Conservation (phyloP, 768 basidiomycete genomes). For the Hemileccinum rubropunctum region DNA sequence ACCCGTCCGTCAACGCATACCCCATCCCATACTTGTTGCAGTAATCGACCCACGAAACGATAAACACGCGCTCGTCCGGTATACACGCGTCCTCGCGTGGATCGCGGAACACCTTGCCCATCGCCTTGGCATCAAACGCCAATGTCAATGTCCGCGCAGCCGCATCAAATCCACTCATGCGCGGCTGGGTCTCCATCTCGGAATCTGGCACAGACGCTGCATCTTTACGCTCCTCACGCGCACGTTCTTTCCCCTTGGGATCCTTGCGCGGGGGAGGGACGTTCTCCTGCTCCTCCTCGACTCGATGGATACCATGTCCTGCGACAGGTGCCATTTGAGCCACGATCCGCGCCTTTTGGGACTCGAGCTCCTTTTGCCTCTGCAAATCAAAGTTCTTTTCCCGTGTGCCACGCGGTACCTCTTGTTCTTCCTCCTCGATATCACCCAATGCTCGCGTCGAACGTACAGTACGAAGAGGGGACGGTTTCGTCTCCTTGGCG, state of each 20-base stretch:
- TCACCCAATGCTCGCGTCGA: slow-evolving; percentile 43
- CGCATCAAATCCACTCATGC: slow-evolving; percentile 63
- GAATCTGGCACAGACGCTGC: slow-evolving; percentile 5
- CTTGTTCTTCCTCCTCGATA: slow-evolving; percentile 43
- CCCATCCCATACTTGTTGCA: slow-evolving; percentile 99
- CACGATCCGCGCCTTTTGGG: slow-evolving; percentile 90
- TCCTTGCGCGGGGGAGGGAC: slow-evolving; percentile 32
- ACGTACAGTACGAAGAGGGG: slow-evolving; percentile 47
- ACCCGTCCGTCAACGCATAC: slow-evolving; percentile 93
- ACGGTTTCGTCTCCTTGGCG: slow-evolving; percentile 46
- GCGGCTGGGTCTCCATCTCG: slow-evolving; percentile 28
- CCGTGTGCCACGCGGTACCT: slow-evolving; percentile 37
- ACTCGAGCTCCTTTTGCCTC: slow-evolving; percentile 74
- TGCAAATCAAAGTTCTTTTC: slow-evolving; percentile 42
- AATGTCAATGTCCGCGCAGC: slow-evolving; percentile 48
- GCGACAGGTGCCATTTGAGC: slow-evolving; percentile 79
- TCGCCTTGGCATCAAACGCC: slow-evolving; percentile 69
- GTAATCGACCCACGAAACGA: slow-evolving; percentile 99
- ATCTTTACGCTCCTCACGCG: slow-evolving; percentile 22
- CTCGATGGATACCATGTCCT: slow-evolving; percentile 26
- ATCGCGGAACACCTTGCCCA: slow-evolving; percentile 65
- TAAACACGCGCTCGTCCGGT: slow-evolving; percentile 77
- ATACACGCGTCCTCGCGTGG: slow-evolving; percentile 54
- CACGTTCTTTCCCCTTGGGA: slow-evolving; percentile 31
- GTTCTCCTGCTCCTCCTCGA: slow-evolving; percentile 36